A percentile compares a stretch with the other conserved stretches of the same genome.
Evolutionary conservation across 2,329 filamentous ascomycete species (phyloP).

Genomic region (Hortaea sp.): DNA sequence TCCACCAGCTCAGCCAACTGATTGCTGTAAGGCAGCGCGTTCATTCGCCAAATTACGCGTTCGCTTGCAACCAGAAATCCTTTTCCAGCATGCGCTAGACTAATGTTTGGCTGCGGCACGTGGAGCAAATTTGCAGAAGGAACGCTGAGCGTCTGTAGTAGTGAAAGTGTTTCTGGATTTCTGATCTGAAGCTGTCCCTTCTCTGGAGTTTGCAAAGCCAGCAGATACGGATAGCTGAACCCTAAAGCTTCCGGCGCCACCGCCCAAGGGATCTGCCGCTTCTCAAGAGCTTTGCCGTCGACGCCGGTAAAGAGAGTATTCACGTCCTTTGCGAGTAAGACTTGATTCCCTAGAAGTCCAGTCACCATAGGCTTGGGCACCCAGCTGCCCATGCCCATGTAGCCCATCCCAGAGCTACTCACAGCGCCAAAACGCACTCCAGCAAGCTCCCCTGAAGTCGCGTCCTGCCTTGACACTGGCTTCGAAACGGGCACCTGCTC

Average conservation of each 20-base stretch:
- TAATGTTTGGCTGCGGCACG: slow-evolving; percentile 85
- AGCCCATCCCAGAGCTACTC: slow-evolving; percentile 81
- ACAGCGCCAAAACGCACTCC: slow-evolving; percentile 66
- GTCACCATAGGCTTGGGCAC: slow-evolving; percentile 84
- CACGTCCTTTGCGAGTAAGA: slow-evolving; percentile 94
- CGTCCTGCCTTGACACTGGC: slow-evolving; percentile 15
- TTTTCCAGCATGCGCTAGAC: slow-evolving; percentile 90
- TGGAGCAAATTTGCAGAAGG: slow-evolving; percentile 77
- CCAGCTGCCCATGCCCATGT: slow-evolving; percentile 88
- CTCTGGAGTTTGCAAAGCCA: slow-evolving; percentile 71
- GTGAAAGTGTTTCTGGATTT: slow-evolving; percentile 82
- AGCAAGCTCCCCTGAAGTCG: slow-evolving; percentile 51
- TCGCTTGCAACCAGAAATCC: slow-evolving; percentile 92
- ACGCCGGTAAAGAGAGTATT: slow-evolving; percentile 87
- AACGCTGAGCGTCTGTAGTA: slow-evolving; percentile 75
- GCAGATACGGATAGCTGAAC: slow-evolving; percentile 92
- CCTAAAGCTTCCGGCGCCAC: slow-evolving; percentile 81
- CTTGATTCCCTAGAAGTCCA: slow-evolving; percentile 68
- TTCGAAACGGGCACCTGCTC: slow-evolving; percentile 63
- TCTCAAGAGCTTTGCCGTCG: slow-evolving; percentile 69
- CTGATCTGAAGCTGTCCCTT: slow-evolving; percentile 83
- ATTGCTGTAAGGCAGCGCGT: slow-evolving; percentile 77
- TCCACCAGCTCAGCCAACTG: slow-evolving; percentile 77
- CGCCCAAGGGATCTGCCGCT: slow-evolving; percentile 85
- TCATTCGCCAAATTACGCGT: slow-evolving; percentile 91